Base-by-base conservation (phyloP, 1,139 yeast genomes). In the Nakaseomyces uthaithaninus region DNA sequence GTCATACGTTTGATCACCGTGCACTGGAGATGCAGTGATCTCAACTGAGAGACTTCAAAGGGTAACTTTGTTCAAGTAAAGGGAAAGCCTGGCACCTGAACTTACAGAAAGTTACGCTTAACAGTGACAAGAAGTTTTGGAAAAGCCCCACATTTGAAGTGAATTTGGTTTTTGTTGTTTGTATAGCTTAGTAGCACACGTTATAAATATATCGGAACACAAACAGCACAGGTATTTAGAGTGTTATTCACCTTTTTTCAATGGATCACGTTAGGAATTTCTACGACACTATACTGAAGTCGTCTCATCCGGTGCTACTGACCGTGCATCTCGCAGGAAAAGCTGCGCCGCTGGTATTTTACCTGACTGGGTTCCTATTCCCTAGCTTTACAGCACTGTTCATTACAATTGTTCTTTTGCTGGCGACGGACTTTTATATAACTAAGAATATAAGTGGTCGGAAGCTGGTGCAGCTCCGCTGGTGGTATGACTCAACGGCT, bases 401-500 rank as follows among this genome's bases (percentile, higher is more conserved):
- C 65, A 87, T 91, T 23, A 60, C 78, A 9, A 77, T 86, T 35
- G 76, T 87, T 4, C 65, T 91, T 18, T 66, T 87, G 23, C 70
- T 85, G 22, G 82, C 94, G 0, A 86, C 86, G 1, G 98, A 91
- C 60, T 91, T 91, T 57, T 91, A 96, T 94, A 82, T 85, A 55
- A 78, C 86, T 33, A 91, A 91, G 57, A 91, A 91, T 60, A 84
- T 91, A 12, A 71, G 94, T 12, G 98, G 98, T 0, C 68, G 97
- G 45, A 71, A 85, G 41, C 64, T 91, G 42, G 97, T 91, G 5
- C 97, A 96, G 0, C 69, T 91, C 47, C 72, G 98, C 50, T 89
- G 96, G 95, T 87, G 95, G 95, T 86, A 85, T 59, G 89, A 82
- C 39, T 51, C 58, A 1, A 47, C 57, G 2, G 47, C 53, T 4